Percentiles rank a stretch among this genome's conserved stretches.
These are phyloP conservation scores for Leishmania guyanensis DNA, from an alignment of 208 protist species.

Conservation along the genomic window DNA sequence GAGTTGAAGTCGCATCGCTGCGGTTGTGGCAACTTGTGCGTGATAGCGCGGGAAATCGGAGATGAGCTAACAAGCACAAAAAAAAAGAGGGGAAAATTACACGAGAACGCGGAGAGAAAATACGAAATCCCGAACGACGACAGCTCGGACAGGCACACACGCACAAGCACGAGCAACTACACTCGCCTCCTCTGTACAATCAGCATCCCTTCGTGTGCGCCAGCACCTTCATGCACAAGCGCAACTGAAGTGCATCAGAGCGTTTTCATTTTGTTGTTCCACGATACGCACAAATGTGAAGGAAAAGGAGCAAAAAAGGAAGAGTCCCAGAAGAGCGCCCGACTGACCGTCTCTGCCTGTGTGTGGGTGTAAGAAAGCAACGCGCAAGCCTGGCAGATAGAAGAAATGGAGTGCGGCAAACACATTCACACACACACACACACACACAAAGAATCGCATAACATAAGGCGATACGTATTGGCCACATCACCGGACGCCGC, in stretches of 20 bases:
- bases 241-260: background rate
- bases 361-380: background rate
- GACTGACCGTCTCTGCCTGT: background rate
- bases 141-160: background rate
- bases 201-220: background rate
- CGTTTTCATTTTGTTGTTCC: background rate
- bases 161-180: background rate
- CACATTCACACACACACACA: background rate
- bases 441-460: background rate
- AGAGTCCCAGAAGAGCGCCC: background rate
- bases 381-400: background rate
- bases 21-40: background rate
- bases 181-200: background rate
- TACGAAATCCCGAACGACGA: background rate
- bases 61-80: background rate
- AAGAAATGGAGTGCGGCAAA: background rate
- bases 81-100: conserved; percentile 2
- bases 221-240: background rate
- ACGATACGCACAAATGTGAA: background rate
- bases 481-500: background rate
- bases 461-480: background rate
- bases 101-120: background rate
- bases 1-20: background rate
- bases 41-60: background rate
- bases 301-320: background rate